These are phyloP conservation scores for Kluyveromyces siamensis DNA, from an alignment of 805 yeast genomes.

Conservation along the genomic window DNA sequence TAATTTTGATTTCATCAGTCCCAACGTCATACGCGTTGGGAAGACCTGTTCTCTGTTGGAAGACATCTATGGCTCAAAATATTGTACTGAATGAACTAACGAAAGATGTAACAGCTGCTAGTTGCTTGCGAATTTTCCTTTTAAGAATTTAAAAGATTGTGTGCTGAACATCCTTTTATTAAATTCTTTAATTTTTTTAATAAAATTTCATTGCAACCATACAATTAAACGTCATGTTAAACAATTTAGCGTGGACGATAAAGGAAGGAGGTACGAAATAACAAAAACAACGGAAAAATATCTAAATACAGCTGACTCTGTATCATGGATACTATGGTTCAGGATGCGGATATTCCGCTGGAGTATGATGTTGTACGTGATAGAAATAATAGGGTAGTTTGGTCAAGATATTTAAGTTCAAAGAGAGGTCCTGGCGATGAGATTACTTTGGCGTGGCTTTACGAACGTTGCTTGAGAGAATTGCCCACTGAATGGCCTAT, in stretches of 20 bases:
- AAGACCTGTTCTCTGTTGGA: slow-evolving; percentile 79
- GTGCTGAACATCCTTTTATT: not conserved
- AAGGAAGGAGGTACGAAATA: too few species aligned
- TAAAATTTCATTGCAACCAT: not conserved
- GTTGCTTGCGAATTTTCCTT: not conserved
- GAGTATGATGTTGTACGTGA: slow-evolving; percentile 36
- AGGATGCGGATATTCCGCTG: slow-evolving; percentile 32
- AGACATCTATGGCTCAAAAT: slow-evolving; percentile 13
- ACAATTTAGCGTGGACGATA: too few species aligned
- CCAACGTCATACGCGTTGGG: slow-evolving; percentile 96
- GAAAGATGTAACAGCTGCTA: not conserved
- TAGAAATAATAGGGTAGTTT: slow-evolving; percentile 29
- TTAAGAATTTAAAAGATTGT: too few species aligned
- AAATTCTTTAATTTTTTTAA: not conserved
- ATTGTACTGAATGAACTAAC: not conserved
- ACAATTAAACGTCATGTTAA: too few species aligned
- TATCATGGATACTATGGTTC: slow-evolving; percentile 1
- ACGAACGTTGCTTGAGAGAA: slow-evolving; percentile 31
- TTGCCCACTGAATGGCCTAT: slow-evolving; percentile 10
- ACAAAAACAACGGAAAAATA: too few species aligned
- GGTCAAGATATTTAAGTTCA: slow-evolving; percentile 38
- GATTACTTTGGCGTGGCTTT: slow-evolving; percentile 15
- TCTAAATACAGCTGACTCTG: not conserved
- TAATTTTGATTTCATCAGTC: slow-evolving; percentile 87
- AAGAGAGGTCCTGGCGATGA: slow-evolving; percentile 10